Evolutionary conservation across 73 alveolate genomes (phyloP), one percentile per base, ranked within the genome.

Genomic region (Paraurostyla sp.): DNA sequence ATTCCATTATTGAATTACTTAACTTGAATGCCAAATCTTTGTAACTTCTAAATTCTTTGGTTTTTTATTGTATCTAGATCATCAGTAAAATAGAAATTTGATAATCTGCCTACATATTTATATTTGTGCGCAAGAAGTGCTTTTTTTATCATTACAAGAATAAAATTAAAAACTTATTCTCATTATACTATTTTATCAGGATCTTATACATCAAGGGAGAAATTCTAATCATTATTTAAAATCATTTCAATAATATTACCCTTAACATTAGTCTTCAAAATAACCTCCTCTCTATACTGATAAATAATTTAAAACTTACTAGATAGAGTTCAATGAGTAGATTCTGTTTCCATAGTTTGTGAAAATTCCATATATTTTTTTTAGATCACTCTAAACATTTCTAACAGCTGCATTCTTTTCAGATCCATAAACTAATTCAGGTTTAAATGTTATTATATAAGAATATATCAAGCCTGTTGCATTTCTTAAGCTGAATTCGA

Each of bases 71-170:
- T 27, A 46, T 45, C 1, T 11, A n/a, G 49, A n/a, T 75, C 87
- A 33, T 15, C 2, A 20, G 41, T 4, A 16, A 52, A 35, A 35
- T n/a, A 75, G 71, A 75, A 75, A 46, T 45, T 75, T n/a, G 87
- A 73, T 4, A 75, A 25, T 15, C 69, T 41, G 4, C 87, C 87
- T 23, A 43, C 54, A n/a, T 43, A 73, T 33, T 75, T 46, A 45
- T n/a, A 75, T 25, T 75, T 11, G 46, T 43, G 46, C 59, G 3
- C 69, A n/a, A 45, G 7, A 4, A 75, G 71, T 0, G 75, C 27
- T 20, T 25, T 49, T 50, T 43, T 75, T 20, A 75, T 25, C 13
- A 45, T 33, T 23, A 11, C 32, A 16, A 20, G 13, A 33, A 48
- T 18, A 25, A 69, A 42, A 38, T 69, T 42, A 2, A 46, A 25